These are phyloP conservation scores for Talaromyces nanjingensis DNA, from an alignment of 495 filamentous ascomycete species.

Conservation along the genomic window DNA sequence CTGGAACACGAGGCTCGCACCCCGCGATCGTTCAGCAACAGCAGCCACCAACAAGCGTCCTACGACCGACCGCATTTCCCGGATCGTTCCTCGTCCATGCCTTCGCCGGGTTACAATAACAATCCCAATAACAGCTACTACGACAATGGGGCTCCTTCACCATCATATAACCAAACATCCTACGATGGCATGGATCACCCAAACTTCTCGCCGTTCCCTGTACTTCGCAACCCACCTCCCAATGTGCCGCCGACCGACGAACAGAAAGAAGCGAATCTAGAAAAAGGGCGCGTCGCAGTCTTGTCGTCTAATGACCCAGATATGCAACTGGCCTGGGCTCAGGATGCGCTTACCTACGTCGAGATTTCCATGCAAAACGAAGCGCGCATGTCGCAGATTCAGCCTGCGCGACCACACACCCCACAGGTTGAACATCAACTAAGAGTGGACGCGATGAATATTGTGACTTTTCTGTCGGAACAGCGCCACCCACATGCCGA, in stretches of 20 bases:
- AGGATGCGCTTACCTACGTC: conserved; percentile 83
- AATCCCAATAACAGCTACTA: conserved; percentile 3
- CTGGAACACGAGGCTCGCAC: conserved; percentile 71
- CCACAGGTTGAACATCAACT: conserved; percentile 84
- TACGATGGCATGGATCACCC: conserved; percentile 55
- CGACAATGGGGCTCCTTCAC: conserved; percentile 7
- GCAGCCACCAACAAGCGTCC: conserved; percentile 26
- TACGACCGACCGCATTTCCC: conserved; percentile 36
- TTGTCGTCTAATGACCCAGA: conserved; percentile 92
- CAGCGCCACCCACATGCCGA: conserved; percentile 91
- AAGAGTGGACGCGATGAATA: conserved; percentile 80
- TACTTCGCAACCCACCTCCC: conserved; percentile 67
- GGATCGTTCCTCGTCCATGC: conserved; percentile 33
- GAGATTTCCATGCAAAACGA: conserved; percentile 72
- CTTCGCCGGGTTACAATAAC: conserved; percentile 25
- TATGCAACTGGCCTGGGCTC: conserved; percentile 94
- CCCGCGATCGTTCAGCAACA: conserved; percentile 30
- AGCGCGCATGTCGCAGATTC: conserved; percentile 55
- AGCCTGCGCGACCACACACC: conserved; percentile 61
- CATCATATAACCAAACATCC: conserved; percentile 35
- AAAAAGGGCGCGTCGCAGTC: conserved; percentile 72
- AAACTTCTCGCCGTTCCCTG: conserved; percentile 87
- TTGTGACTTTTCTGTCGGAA: conserved; percentile 80
- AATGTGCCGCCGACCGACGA: conserved; percentile 94
- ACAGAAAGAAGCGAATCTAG: conserved; percentile 81